A percentile compares a stretch with the other conserved stretches of the same genome.
Evolutionary conservation across 2,329 filamentous ascomycete genomes (phyloP).

Genomic region (Rosellinia necatrix): DNA sequence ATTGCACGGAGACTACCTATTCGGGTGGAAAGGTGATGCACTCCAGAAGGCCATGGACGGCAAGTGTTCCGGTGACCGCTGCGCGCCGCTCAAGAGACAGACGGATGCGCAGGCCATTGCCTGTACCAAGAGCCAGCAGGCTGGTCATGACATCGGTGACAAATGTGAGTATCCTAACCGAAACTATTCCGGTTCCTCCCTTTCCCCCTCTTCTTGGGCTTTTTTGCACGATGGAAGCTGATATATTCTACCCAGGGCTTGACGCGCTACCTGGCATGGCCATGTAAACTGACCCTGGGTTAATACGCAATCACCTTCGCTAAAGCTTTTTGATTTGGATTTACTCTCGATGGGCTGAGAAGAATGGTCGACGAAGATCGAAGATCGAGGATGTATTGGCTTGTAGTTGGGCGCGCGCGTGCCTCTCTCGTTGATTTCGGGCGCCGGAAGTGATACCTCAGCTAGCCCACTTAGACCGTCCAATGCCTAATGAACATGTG

Average conservation of each 20-base stretch:
- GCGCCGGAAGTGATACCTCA: slow-evolving; percentile 6
- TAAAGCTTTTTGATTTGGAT: background rate
- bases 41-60: slow-evolving; percentile 44
- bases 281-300: slow-evolving; percentile 15
- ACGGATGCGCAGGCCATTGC: slow-evolving; percentile 38
- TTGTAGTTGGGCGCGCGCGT: background rate
- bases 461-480: slow-evolving; percentile 15
- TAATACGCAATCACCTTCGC: background rate
- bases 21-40: slow-evolving; percentile 46
- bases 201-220: no score
- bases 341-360: background rate
- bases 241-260: slow-evolving; percentile 23
- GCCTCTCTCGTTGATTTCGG: slow-evolving; percentile 3
- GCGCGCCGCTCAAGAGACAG: slow-evolving; percentile 39
- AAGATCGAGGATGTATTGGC: background rate
- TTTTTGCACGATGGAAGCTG: background rate
- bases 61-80: slow-evolving; percentile 43
- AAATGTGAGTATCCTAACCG: slow-evolving; percentile 23
- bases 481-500: slow-evolving; percentile 5
- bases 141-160: slow-evolving; percentile 34
- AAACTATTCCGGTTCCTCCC: background rate
- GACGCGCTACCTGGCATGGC: slow-evolving; percentile 22
- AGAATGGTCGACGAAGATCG: background rate
- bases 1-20: slow-evolving; percentile 46
- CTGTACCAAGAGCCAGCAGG: slow-evolving; percentile 37